Evolutionary conservation across 208 protist species (phyloP).

Genomic region (Acanthamoeba culbertsoni): DNA sequence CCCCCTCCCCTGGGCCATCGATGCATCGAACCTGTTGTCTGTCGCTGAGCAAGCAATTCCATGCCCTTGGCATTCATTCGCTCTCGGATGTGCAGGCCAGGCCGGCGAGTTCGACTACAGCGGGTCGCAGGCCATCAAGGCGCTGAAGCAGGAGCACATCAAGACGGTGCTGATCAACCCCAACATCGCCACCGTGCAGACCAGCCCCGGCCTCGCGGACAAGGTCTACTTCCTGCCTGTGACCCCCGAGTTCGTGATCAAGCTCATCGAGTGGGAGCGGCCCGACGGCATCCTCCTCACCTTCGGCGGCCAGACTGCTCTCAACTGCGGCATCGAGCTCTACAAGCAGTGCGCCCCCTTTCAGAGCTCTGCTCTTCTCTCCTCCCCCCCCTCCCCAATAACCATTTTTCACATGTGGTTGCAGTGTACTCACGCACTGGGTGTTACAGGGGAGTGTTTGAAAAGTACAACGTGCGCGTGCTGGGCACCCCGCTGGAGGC

Average conservation of each 20-base stretch:
- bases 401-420: neutral
- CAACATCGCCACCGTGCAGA: conserved; percentile 99
- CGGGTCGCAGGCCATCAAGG: conserved; percentile 97
- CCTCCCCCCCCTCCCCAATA: neutral
- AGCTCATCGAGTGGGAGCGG: conserved; percentile 91
- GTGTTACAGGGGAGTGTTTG: conserved; percentile 84
- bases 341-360: conserved; percentile 79
- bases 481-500: conserved; percentile 94
- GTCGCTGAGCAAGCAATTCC: neutral
- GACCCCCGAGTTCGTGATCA: conserved; percentile 90
- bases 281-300: conserved; percentile 91
- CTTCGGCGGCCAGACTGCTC: conserved; percentile 98
- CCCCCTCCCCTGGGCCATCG: neutral
- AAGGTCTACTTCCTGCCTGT: conserved; percentile 97
- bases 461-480: conserved; percentile 93
- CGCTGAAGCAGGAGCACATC: conserved; percentile 96
- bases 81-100: conserved; percentile 97
- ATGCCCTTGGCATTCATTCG: too few species aligned
- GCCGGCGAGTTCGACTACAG: conserved; percentile 99
- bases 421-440: neutral
- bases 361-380: too few species aligned
- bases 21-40: neutral
- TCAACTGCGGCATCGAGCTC: conserved; percentile 97
- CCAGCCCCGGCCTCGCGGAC: conserved; percentile 95
- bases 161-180: conserved; percentile 98